Evolutionary conservation across 2,329 filamentous ascomycete genomes (phyloP).

Genomic region (Lecanosticta acicola): DNA sequence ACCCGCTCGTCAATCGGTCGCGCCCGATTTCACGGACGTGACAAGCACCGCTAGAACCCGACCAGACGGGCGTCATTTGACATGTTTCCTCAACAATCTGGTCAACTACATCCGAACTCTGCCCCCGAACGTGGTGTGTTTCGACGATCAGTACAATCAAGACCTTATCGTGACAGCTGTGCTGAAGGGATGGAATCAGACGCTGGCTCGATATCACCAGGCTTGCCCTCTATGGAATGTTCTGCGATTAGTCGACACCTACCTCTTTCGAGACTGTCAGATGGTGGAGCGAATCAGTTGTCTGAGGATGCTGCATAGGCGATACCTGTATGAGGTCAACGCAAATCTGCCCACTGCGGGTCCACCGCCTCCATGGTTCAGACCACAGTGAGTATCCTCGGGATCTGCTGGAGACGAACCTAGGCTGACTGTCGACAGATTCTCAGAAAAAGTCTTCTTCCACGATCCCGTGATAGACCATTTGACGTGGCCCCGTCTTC

Average conservation of each 20-base stretch:
- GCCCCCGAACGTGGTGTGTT: slow-evolving; percentile 15
- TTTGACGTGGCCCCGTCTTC: slow-evolving; percentile 18
- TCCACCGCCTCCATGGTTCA: slow-evolving; percentile 19
- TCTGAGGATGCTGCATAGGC: slow-evolving; percentile 21
- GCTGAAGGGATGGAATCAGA: slow-evolving; percentile 19
- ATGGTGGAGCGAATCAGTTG: slow-evolving; percentile 19
- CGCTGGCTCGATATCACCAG: slow-evolving; percentile 17
- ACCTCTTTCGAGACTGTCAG: slow-evolving; percentile 21
- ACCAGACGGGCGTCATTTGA: slow-evolving; percentile 16
- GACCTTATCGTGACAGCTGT: slow-evolving; percentile 19
- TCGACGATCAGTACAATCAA: slow-evolving; percentile 21
- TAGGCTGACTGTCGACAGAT: slow-evolving; percentile 10
- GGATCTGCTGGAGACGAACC: neutral
- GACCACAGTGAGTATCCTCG: slow-evolving; percentile 16
- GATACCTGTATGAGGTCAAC: slow-evolving; percentile 20
- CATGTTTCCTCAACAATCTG: slow-evolving; percentile 19
- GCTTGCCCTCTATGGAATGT: slow-evolving; percentile 20
- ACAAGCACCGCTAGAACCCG: slow-evolving; percentile 11
- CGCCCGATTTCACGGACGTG: slow-evolving; percentile 13
- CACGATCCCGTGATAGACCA: slow-evolving; percentile 23
- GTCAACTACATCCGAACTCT: slow-evolving; percentile 21
- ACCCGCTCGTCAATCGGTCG: neutral
- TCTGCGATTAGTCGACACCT: slow-evolving; percentile 18
- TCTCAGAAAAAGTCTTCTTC: slow-evolving; percentile 18
- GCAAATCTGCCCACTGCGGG: slow-evolving; percentile 16